Base-by-base conservation (phyloP, 2,329 filamentous ascomycete species). In the Celoporthe dispersa region DNA sequence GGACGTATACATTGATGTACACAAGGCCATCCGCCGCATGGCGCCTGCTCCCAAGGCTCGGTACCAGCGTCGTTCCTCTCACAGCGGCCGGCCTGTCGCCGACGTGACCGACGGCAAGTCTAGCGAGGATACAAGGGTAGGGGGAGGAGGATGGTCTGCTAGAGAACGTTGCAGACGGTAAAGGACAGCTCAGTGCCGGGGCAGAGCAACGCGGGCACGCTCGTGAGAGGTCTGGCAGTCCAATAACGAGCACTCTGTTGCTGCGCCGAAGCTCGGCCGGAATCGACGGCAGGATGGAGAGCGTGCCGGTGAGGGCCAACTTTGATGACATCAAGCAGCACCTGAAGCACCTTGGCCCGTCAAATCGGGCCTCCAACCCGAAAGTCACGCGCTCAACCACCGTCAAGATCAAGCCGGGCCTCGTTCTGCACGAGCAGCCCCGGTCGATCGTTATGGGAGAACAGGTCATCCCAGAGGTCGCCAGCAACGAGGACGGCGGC, bases 1-100 rank as follows among this genome's bases (percentile, higher is more conserved):
- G 0, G 96, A 99, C 80, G 96, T 99, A 14, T 99, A 97, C 77
- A 91, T 99, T 73, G 96, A 99, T 79, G 94, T 99, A 2, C 96
- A 98, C 85, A 98, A 98, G 83, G 96, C 96, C 31, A 98, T 99
- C 75, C 90, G 96, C 70, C 92, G 96, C 66, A 88, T 97, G 76
- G 89, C 91, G 28, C 94, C 94, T 0, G 94, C 94, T 1, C 95
- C 95, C 1, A 92, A 93, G 77, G 90, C 90, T 60, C 88, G 92
- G 68, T 86, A 83, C 39, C 79, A 80, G 53, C 78, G 81, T 73
- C 77, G 76, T 70, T 80, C 78, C 31, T 86, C 75, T 16, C 63
- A 68, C 19, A 62, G 57, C 28, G 68, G 70, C 53, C 41, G 37
- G 11, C 55, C 44, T 5, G 25, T 39, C 2, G 51, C 51, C 68